Evolutionary conservation across 176 grass and related monocot species (phyloP).

Genomic region (Oryza brachyantha): DNA sequence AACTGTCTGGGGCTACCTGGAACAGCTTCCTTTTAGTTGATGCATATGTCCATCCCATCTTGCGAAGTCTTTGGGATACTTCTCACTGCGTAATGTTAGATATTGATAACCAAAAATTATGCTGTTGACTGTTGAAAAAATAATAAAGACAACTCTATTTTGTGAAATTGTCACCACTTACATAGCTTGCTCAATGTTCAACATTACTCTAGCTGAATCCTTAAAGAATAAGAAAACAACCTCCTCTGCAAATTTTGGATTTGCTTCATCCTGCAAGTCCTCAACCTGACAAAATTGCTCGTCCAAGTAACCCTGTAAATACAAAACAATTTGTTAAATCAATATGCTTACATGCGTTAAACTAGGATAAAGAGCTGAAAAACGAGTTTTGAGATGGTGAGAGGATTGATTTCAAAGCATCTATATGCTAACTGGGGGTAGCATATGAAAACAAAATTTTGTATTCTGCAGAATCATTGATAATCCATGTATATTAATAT

Average conservation of each 20-base stretch:
- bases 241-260: conserved; percentile 89
- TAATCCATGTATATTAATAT: conserved; percentile 18
- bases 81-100: conserved; percentile 57
- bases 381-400: not conserved
- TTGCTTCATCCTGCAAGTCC: conserved; percentile 84
- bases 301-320: conserved; percentile 73
- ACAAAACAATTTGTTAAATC: conserved; percentile 22
- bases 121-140: not conserved
- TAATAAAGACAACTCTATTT: not conserved
- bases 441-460: not conserved
- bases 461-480: not conserved
- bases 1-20: conserved; percentile 46
- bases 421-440: not conserved
- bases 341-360: not conserved
- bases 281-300: conserved; percentile 93
- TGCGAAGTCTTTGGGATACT: conserved; percentile 61
- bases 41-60: conserved; percentile 78
- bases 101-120: not conserved
- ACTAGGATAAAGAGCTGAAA: not conserved
- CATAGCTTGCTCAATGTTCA: conserved; percentile 88
- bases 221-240: conserved; percentile 85
- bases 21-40: conserved; percentile 77
- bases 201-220: conserved; percentile 65
- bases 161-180: conserved; percentile 40
- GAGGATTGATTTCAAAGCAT: conserved; percentile 10